phyloP scores from a whole-genome alignment of 768 basidiomycete species.

The Tylopilus plumbeoviolaceoides region DNA sequence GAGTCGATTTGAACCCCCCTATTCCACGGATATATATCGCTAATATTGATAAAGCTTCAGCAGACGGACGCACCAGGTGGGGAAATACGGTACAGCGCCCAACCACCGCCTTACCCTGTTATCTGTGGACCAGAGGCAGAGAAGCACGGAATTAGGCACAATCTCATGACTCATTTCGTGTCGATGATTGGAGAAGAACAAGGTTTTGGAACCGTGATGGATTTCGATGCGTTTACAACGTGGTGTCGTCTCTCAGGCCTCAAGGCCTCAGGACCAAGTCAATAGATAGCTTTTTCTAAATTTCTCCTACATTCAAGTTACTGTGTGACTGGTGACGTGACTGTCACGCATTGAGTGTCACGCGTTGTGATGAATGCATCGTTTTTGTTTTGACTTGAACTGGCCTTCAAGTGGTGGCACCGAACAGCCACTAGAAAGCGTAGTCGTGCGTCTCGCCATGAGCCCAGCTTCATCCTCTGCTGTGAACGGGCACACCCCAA shows the following conservation, averaged over 20 bases:
- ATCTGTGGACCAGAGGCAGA: constrained; percentile 44
- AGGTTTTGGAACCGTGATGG: constrained; percentile 42
- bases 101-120: constrained; percentile 48
- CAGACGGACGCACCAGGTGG: constrained; percentile 5
- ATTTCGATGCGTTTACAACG: constrained; percentile 19
- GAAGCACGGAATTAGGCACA: constrained; percentile 39
- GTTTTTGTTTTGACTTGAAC: constrained; percentile 13
- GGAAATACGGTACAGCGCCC: constrained; percentile 34
- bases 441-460: constrained; percentile 20
- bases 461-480: constrained; percentile 25
- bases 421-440: background rate
- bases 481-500: constrained; percentile 51
- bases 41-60: constrained; percentile 5
- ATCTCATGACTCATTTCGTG: constrained; percentile 59
- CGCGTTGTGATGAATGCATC: constrained; percentile 17
- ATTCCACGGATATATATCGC: constrained; percentile 6
- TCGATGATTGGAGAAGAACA: constrained; percentile 37
- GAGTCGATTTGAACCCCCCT: constrained; percentile 12
- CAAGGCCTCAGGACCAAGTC: no score
- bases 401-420: background rate
- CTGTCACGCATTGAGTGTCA: constrained; percentile 17
- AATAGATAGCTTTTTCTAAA: no score
- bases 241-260: constrained; percentile 22
- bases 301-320: no score
- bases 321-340: constrained; percentile 16